These are phyloP conservation scores for Phytophthora hibernalis DNA, from an alignment of 352 stramenopile species.

Conservation along the genomic window DNA sequence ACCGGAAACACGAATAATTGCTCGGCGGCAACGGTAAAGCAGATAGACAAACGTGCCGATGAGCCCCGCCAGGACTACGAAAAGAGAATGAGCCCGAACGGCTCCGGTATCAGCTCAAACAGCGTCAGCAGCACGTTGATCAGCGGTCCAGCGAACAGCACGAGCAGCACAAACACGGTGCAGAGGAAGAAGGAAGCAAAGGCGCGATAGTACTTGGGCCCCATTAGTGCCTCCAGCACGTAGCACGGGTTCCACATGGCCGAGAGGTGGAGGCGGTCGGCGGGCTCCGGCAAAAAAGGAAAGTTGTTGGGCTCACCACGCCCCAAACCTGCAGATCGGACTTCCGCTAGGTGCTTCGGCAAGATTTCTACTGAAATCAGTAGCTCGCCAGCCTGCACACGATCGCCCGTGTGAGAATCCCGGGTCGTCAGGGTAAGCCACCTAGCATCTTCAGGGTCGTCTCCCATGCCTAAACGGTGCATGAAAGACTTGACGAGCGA, in stretches of 20 bases:
- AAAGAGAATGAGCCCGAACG: slow-evolving; percentile 72
- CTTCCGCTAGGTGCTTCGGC: slow-evolving; percentile 56
- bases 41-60: slow-evolving; percentile 54
- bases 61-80: slow-evolving; percentile 46
- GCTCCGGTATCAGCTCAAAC: slow-evolving; percentile 66
- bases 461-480: slow-evolving; percentile 77
- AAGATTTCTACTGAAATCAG: slow-evolving; percentile 82
- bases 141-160: slow-evolving; percentile 76
- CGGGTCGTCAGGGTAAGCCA: slow-evolving; percentile 81
- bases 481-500: slow-evolving; percentile 79
- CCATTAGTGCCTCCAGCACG: slow-evolving; percentile 80
- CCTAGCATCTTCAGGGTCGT: slow-evolving; percentile 76
- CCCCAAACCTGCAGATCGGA: slow-evolving; percentile 74
- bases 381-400: slow-evolving; percentile 66
- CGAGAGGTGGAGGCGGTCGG: slow-evolving; percentile 75
- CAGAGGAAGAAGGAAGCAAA: slow-evolving; percentile 76
- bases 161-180: slow-evolving; percentile 55
- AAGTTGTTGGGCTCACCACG: slow-evolving; percentile 86
- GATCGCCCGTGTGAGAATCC: slow-evolving; percentile 65
- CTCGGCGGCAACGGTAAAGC: slow-evolving; percentile 63
- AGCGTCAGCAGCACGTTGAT: slow-evolving; percentile 76
- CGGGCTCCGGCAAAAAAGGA: slow-evolving; percentile 73
- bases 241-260: slow-evolving; percentile 88
- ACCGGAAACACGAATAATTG: slow-evolving; percentile 40
- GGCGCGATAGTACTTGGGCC: slow-evolving; percentile 72